These are phyloP conservation scores for Azolla pinnata DNA, from an alignment of 75 land plant species.

Conservation along the genomic window DNA sequence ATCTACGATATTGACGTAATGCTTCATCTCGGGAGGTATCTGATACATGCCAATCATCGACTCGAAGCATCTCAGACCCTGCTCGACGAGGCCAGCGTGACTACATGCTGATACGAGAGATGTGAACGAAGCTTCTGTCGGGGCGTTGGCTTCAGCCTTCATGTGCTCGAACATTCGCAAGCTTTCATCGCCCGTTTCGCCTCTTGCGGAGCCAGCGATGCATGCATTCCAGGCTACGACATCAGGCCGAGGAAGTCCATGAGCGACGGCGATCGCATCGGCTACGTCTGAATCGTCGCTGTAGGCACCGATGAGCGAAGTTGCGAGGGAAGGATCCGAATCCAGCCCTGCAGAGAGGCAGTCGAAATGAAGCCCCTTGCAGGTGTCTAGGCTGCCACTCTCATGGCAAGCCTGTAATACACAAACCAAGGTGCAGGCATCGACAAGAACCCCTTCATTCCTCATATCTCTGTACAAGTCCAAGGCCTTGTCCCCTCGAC, in stretches of 20 bases:
- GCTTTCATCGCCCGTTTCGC: not conserved
- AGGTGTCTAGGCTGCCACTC: conserved; percentile 2
- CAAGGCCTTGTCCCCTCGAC: conserved; percentile 4
- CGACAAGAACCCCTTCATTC: not conserved
- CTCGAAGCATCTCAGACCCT: not conserved
- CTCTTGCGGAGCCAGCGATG: conserved; percentile 5
- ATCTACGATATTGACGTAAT: conserved; percentile 15
- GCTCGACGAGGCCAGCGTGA: not conserved
- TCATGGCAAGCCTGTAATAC: conserved; percentile 9
- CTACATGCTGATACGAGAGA: conserved; percentile 3
- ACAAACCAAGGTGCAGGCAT: not conserved
- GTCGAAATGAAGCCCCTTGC: conserved; percentile 4
- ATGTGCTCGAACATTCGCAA: not conserved
- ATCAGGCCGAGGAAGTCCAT: not conserved
- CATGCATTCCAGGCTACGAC: conserved; percentile 13
- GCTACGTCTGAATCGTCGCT: not conserved
- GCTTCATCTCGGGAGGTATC: conserved; percentile 2
- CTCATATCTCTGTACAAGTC: not conserved
- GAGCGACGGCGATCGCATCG: conserved; percentile 6
- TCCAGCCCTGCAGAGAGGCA: conserved; percentile 1
- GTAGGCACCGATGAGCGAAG: conserved; percentile 7
- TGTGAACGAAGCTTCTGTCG: not conserved
- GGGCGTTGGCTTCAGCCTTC: not conserved
- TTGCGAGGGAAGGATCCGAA: conserved; percentile 3
- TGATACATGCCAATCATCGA: not conserved